Evolutionary conservation across 495 filamentous ascomycete genomes (phyloP).

Genomic region (Glutinoglossum americanum): DNA sequence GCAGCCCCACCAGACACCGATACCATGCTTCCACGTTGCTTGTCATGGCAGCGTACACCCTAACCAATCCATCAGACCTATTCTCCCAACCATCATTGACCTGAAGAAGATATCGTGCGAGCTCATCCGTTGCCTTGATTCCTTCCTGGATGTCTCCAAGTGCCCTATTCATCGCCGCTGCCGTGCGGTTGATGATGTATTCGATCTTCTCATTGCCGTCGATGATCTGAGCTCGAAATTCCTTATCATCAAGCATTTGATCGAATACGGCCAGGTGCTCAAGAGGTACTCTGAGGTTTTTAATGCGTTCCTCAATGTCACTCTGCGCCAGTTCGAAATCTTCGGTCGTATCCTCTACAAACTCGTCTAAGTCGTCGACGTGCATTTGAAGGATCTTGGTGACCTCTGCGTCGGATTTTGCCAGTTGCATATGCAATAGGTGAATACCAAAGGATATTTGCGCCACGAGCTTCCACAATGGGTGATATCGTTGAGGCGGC

Average conservation of each 20-base stretch:
- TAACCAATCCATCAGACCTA: conserved; percentile 23
- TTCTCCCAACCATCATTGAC: conserved; percentile 33
- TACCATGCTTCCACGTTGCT: conserved; percentile 78
- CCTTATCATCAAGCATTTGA: conserved; percentile 64
- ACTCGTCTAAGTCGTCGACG: conserved; percentile 83
- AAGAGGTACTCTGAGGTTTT: conserved; percentile 63
- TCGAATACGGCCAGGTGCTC: conserved; percentile 71
- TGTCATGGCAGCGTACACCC: conserved; percentile 52
- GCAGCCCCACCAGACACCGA: conserved; percentile 44
- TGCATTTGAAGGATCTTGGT: conserved; percentile 77
- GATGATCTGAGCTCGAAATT: conserved; percentile 60
- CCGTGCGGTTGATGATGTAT: conserved; percentile 62
- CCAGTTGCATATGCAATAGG: conserved; percentile 62
- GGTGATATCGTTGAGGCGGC: conserved; percentile 34
- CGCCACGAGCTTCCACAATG: conserved; percentile 71
- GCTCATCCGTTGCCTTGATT: conserved; percentile 49
- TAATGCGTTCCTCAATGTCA: conserved; percentile 52
- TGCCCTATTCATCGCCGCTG: conserved; percentile 46
- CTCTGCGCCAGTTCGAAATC: conserved; percentile 65
- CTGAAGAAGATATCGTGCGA: conserved; percentile 50
- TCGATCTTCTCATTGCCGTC: conserved; percentile 82
- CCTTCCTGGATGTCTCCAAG: conserved; percentile 62
- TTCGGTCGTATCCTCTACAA: conserved; percentile 62
- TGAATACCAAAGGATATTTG: conserved; percentile 91
- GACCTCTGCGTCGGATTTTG: conserved; percentile 71